Base-by-base conservation (phyloP, 2,329 filamentous ascomycete species). In the Paraphoma sp. region DNA sequence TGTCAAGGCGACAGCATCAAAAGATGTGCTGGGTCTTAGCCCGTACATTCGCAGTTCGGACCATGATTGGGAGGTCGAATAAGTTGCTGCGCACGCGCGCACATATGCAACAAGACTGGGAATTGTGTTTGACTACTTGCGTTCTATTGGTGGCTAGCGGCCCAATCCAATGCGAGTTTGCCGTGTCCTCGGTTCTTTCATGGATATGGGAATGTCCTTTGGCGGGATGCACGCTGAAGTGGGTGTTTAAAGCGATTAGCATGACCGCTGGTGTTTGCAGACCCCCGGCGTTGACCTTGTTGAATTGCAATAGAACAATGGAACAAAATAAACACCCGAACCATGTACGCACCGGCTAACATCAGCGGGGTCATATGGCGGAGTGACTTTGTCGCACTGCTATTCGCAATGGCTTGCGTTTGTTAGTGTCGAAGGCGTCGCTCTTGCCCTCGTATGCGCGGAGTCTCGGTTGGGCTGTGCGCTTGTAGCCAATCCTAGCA, bases 11-110 rank as follows among this genome's bases (percentile, higher is more conserved):
- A 78, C 76, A 50, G 69, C 70, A 14, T 77, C 73, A 7, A 70
- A 72, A 36, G 76, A 80, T 50, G 65, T 79, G 30, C 63, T 70
- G 18, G 79, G 79, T 3, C 61, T 82, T 40, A 78, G 77, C 53
- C 76, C 80, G 4, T 82, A 82, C 56, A 77, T 82, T 51, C 73
- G 80, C 47, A 77, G 74, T 59, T 72, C 65, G 36, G 80, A 82
- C 57, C 71, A 79, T 46, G 78, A 80, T 28, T 82, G 80, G 80
- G 71, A 69, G 40, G 72, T 82, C 40, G 80, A 80, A 29, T 48
- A 41, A 29, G 11, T 38, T 4, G 33, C 7, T 10, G 33, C 2
- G 16, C 4, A 33, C 14, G 14, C 10, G 10, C 10, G 7, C 33
- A 14, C 7, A 12, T 33, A 6, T 3, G 45, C 14, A n/a, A 47